Evolutionary conservation across 2,329 filamentous ascomycete species (phyloP).

Genomic region (Pezizomycotina sp.): DNA sequence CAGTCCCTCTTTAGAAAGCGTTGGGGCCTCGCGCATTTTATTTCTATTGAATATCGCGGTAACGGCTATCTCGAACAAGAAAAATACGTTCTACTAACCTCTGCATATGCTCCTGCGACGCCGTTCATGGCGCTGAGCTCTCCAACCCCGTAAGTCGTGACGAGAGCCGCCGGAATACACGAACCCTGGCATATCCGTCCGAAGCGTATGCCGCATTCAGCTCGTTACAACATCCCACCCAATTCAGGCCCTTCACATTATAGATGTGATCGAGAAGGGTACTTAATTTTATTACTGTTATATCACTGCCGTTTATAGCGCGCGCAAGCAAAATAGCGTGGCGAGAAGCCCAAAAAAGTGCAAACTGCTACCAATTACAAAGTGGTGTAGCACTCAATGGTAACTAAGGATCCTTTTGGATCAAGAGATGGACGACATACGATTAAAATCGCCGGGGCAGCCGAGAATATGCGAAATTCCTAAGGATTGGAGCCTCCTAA

Average conservation of each 20-base stretch:
- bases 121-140: constrained; percentile 44
- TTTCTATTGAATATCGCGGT: background rate
- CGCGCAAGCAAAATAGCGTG: no score
- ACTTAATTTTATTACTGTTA: constrained; percentile 5
- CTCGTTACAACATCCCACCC: constrained; percentile 29
- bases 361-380: no score
- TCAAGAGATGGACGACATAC: constrained; percentile 20
- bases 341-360: no score
- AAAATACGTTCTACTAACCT: no score
- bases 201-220: constrained; percentile 34
- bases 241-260: constrained; percentile 28
- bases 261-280: constrained; percentile 27
- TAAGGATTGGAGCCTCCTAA: constrained; percentile 23
- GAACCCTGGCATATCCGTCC: constrained; percentile 38
- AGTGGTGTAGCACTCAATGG: background rate
- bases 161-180: constrained; percentile 32
- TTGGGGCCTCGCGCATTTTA: background rate
- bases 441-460: constrained; percentile 26
- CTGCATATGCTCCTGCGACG: constrained; percentile 42
- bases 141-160: constrained; percentile 38
- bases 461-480: constrained; percentile 26
- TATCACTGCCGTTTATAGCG: no score
- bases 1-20: background rate
- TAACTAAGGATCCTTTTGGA: background rate
- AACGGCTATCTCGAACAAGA: no score